phyloP scores from a whole-genome alignment of 176 grass and related monocot species.

The Hordeum marinum region DNA sequence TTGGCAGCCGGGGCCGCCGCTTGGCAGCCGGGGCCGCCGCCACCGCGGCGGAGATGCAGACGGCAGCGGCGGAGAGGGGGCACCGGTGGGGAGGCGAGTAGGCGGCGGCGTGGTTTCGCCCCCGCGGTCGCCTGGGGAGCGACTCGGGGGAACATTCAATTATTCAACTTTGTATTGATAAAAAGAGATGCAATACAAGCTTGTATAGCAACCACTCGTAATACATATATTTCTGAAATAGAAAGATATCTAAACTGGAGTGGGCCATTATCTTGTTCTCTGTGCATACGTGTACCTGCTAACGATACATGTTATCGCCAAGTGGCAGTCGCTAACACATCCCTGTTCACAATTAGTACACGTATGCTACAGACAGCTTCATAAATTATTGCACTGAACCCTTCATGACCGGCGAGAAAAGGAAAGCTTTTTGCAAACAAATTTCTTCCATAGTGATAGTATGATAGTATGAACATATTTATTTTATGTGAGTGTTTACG shows the following conservation, averaged over 20 bases:
- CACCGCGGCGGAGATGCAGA: too few species aligned
- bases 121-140: too few species aligned
- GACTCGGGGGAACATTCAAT: too few species aligned
- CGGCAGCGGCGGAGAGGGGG: too few species aligned
- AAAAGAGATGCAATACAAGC: background rate
- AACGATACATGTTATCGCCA: background rate
- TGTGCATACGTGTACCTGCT: background rate
- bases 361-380: background rate
- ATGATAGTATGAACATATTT: background rate
- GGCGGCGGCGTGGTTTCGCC: too few species aligned
- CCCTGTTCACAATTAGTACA: background rate
- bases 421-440: background rate
- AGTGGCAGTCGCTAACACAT: background rate
- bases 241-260: background rate
- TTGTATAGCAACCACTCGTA: background rate
- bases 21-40: too few species aligned
- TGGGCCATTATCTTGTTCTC: background rate
- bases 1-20: too few species aligned
- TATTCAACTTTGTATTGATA: too few species aligned
- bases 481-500: background rate
- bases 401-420: background rate
- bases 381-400: background rate
- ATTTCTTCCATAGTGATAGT: background rate
- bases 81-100: too few species aligned
- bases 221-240: background rate